These are phyloP conservation scores for Globisporangium spiculum DNA, from an alignment of 352 stramenopile species.

Conservation along the genomic window DNA sequence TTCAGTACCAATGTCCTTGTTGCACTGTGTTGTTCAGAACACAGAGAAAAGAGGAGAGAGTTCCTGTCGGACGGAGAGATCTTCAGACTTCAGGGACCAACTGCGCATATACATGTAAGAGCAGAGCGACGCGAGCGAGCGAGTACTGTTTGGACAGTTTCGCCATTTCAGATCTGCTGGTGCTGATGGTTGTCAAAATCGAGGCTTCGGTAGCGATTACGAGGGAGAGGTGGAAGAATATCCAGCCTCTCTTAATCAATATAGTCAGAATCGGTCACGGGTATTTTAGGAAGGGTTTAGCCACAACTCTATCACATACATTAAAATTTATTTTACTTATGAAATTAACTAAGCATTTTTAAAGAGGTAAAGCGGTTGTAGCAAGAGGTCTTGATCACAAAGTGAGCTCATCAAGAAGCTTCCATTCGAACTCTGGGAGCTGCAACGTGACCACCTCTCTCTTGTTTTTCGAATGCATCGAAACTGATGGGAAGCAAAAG, in stretches of 20 bases:
- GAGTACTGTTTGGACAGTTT: background rate
- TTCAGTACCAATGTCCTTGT: background rate
- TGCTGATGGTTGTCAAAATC: background rate
- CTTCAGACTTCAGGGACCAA: no score
- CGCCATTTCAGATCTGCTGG: background rate
- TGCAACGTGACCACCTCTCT: background rate
- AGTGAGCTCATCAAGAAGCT: background rate
- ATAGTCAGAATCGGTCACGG: conserved; percentile 4
- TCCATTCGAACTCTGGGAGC: background rate
- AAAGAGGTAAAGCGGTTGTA: background rate
- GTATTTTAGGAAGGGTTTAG: background rate
- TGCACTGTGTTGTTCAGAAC: background rate
- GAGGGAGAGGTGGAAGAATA: background rate
- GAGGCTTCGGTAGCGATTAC: background rate
- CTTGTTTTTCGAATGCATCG: background rate
- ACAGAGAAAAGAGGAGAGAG: background rate
- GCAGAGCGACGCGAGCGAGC: background rate
- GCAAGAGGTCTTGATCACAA: background rate
- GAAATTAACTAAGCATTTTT: background rate
- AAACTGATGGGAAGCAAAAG: background rate
- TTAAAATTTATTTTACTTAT: background rate
- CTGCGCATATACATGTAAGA: background rate
- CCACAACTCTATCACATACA: background rate
- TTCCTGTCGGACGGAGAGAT: no score
- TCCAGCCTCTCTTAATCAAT: background rate